Evolutionary conservation across 306 rosid genomes (phyloP).

Genomic region (Ceratonia siliqua): DNA sequence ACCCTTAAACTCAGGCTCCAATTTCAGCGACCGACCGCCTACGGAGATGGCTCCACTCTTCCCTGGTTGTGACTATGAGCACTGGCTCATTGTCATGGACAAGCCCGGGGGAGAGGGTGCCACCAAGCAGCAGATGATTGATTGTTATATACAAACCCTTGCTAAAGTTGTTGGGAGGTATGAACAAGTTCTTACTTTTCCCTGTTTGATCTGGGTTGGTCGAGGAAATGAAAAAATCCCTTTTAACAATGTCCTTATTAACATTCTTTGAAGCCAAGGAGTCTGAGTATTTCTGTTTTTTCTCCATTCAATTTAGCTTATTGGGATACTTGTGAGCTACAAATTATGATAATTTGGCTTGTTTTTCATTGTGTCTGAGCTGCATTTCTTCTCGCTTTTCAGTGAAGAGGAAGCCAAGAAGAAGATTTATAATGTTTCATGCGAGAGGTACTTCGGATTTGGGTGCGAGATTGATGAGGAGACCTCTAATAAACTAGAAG

Average conservation of each 20-base stretch:
- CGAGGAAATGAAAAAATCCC: too few species aligned
- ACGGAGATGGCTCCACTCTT: constrained; percentile 96
- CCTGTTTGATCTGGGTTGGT: background rate
- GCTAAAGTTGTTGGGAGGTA: constrained; percentile 80
- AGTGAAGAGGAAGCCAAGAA: constrained; percentile 91
- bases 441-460: constrained; percentile 89
- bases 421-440: constrained; percentile 89
- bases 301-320: background rate
- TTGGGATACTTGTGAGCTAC: background rate
- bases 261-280: background rate
- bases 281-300: background rate
- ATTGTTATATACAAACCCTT: constrained; percentile 73
- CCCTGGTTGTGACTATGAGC: constrained; percentile 94
- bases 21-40: constrained; percentile 89
- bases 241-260: background rate
- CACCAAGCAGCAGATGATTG: constrained; percentile 81
- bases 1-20: constrained; percentile 73
- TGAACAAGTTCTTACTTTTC: background rate
- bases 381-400: constrained; percentile 9
- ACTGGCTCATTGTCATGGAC: constrained; percentile 96
- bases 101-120: constrained; percentile 90
- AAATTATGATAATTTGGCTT: background rate
- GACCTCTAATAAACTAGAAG: constrained; percentile 90
- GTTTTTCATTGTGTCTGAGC: background rate
- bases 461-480: constrained; percentile 95